Percentiles rank a stretch among this genome's conserved stretches.
phyloP scores from a whole-genome alignment of 73 alveolate genomes.

The Tetrahymena elliotti region DNA sequence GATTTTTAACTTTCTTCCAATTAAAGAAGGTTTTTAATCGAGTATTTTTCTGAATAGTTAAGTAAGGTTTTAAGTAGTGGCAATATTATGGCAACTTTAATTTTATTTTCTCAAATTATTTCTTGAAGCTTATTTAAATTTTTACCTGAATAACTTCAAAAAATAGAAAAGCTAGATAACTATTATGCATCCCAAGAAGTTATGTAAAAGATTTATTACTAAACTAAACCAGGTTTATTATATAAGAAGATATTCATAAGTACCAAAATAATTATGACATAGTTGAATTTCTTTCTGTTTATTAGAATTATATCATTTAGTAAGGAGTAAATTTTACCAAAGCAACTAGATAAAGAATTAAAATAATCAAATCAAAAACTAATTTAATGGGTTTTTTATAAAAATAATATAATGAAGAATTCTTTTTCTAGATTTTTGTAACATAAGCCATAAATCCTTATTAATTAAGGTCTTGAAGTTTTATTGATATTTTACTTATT shows the following conservation, averaged over 20 bases:
- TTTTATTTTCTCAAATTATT: background rate
- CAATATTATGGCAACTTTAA: background rate
- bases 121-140: background rate
- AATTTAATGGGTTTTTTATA: background rate
- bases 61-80: background rate
- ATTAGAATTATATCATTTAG: background rate
- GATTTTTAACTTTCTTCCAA: background rate
- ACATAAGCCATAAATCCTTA: no score
- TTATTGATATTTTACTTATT: no score
- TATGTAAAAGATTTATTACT: background rate
- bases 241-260: background rate
- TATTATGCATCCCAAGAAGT: background rate
- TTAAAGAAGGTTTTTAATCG: background rate
- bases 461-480: no score
- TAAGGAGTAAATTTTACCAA: background rate
- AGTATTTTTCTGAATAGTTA: background rate
- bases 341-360: background rate
- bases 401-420: background rate
- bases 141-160: background rate
- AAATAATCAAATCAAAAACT: background rate
- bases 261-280: background rate
- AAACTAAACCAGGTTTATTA: background rate
- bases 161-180: background rate
- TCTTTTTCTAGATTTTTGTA: no score
- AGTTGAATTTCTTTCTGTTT: background rate